Base-by-base conservation (phyloP, 345 rosid species). In the Populus deltoides region DNA sequence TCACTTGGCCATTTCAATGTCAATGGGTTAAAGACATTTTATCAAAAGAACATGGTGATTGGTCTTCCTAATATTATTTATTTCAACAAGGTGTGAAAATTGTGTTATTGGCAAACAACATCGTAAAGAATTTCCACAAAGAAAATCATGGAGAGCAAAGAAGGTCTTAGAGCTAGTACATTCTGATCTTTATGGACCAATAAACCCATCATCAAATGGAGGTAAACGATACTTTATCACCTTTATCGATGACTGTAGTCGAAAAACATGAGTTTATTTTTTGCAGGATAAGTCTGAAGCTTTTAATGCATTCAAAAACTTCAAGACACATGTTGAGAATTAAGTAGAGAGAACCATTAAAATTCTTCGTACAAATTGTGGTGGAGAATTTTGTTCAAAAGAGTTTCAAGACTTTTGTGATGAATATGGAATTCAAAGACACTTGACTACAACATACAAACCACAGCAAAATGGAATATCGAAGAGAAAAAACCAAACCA, bases 141-240 rank as follows among this genome's bases (percentile, higher is more conserved):
- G 36, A 57, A 77, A 68, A 35, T 22, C 2, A 1, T 77, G 27
- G 70, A 33, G 75, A 43, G 70, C 75, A 35, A 57, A 27, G 3
- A 6, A 77, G 27, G 25, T 36, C 3, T 36, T 77, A 13, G 51
- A 77, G 20, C 43, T 71, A 0, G 9, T 77, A 24, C 80, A 78
- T 63, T 70, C 35, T 1, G 76, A 78, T 33, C 29, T 70, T 3
- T 70, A 39, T 25, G 80, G 80, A 1, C 75, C 69, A 1, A 70
- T 77, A 16, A 36, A 29, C 12, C 75, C 43, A 2, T 16, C 17
- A 5, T 77, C 75, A 1, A 45, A 59, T 11, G 59, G 70, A 10
- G 29, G 1, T 36, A 70, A 53, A 61, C 15, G 75, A 41, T 77
- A 77, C 24, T 11, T 68, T 16, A n/a, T 75, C 7, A 11, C 15